These are phyloP conservation scores for Vaccinium myrtillus DNA, from an alignment of 148 eudicot species.

Conservation along the genomic window DNA sequence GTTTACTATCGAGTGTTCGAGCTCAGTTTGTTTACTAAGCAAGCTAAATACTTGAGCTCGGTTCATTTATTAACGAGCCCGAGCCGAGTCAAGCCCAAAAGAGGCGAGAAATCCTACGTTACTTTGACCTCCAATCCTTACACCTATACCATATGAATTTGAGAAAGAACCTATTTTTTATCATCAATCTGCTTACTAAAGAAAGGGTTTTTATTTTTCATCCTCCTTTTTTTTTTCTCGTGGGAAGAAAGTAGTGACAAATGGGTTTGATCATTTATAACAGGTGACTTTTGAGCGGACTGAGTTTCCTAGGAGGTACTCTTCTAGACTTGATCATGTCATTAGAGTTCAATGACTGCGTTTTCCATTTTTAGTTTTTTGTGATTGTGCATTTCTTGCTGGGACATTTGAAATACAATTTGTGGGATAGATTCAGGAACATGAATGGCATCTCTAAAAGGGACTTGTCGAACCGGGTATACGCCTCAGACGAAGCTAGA, in stretches of 20 bases:
- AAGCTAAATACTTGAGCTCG: neutral
- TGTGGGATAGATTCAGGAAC: neutral
- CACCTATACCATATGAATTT: neutral
- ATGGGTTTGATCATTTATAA: neutral
- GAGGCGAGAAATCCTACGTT: neutral
- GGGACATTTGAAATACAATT: neutral
- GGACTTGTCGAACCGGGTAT: slow-evolving; percentile 54
- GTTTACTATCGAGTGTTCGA: neutral
- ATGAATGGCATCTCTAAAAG: slow-evolving; percentile 37
- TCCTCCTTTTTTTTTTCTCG: neutral
- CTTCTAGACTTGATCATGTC: neutral
- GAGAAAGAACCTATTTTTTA: neutral
- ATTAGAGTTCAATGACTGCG: neutral
- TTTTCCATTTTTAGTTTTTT: neutral
- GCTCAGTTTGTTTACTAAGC: neutral
- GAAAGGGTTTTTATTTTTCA: neutral
- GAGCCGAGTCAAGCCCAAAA: neutral
- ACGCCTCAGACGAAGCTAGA: slow-evolving; percentile 59
- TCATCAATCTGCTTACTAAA: neutral
- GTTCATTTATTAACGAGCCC: neutral
- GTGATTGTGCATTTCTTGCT: neutral
- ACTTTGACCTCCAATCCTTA: neutral
- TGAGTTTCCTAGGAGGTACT: slow-evolving; percentile 31
- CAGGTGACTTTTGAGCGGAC: slow-evolving; percentile 30
- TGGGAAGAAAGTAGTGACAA: neutral